Conservation (phyloP, 2,329 filamentous ascomycete species). For the Dactylellina leptospora region DNA sequence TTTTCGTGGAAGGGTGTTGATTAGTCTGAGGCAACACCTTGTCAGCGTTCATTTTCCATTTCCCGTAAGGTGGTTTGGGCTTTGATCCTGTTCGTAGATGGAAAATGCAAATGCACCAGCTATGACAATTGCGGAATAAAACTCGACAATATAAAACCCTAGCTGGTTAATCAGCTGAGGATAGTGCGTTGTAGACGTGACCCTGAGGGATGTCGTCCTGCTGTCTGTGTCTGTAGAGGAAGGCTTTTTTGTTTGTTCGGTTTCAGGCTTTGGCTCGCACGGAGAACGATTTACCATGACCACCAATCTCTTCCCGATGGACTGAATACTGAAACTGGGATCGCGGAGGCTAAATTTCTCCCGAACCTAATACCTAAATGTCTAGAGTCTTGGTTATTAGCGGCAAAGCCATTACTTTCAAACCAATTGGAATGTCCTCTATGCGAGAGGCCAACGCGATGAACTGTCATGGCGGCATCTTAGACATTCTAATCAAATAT, state of each 20-base stretch:
- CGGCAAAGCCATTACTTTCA: too few species aligned
- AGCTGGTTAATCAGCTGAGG: constrained; percentile 24
- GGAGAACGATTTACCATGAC: constrained; percentile 2
- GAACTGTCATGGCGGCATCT: not conserved
- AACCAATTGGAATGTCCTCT: not conserved
- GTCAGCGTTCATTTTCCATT: constrained; percentile 23
- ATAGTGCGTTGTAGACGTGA: constrained; percentile 47
- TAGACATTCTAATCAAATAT: constrained; percentile 43
- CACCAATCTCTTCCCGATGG: not conserved
- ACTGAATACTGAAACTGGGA: constrained; percentile 3
- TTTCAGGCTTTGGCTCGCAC: constrained; percentile 5
- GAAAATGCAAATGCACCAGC: constrained; percentile 33
- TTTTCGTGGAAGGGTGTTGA: constrained; percentile 7
- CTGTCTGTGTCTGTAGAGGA: too few species aligned
- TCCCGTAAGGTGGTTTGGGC: constrained; percentile 5
- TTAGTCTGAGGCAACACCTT: constrained; percentile 48
- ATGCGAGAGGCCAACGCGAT: not conserved
- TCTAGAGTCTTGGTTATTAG: too few species aligned
- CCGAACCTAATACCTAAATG: constrained; percentile 8
- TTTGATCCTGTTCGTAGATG: constrained; percentile 22
- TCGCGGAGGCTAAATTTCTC: constrained; percentile 15
- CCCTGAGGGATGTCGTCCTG: not conserved
- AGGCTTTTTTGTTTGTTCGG: too few species aligned
- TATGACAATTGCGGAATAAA: constrained; percentile 10
- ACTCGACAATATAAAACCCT: not conserved